Conservation (phyloP, 441 rosid species). For the Gossypium trilobum region DNA sequence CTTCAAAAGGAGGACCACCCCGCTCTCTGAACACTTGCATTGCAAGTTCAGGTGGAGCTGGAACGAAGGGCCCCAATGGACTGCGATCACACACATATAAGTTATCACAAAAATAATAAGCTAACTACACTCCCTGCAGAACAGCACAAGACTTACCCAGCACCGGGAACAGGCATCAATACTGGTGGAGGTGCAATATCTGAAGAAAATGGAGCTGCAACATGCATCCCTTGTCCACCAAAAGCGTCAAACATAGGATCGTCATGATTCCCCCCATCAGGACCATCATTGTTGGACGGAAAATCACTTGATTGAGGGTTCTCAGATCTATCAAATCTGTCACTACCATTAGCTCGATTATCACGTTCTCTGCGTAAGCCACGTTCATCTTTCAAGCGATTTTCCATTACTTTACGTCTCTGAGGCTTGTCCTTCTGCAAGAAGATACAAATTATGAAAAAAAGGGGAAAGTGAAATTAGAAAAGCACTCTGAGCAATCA, state of each 20-base stretch:
- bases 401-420: slow-evolving; percentile 62
- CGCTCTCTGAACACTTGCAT: slow-evolving; percentile 92
- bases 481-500: background rate
- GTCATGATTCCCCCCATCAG: slow-evolving; percentile 53
- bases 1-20: slow-evolving; percentile 68
- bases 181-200: slow-evolving; percentile 88
- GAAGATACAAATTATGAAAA: background rate
- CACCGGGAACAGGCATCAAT: slow-evolving; percentile 99
- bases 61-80: slow-evolving; percentile 96
- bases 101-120: slow-evolving; percentile 10
- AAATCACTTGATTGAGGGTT: slow-evolving; percentile 57
- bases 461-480: background rate
- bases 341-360: slow-evolving; percentile 49
- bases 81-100: slow-evolving; percentile 39
- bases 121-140: background rate
- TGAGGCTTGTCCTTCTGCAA: slow-evolving; percentile 66
- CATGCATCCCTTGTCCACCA: slow-evolving; percentile 71
- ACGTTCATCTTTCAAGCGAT: slow-evolving; percentile 78
- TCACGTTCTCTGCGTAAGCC: slow-evolving; percentile 76
- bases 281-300: slow-evolving; percentile 47
- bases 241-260: slow-evolving; percentile 59
- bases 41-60: slow-evolving; percentile 95
- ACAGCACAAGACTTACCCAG: slow-evolving; percentile 58
- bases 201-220: slow-evolving; percentile 59
- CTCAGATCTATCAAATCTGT: slow-evolving; percentile 67